Percentiles rank a stretch among this genome's conserved stretches.
Evolutionary conservation across 371 early-diverging fungal species (phyloP).

Genomic region (Blakeslea trispora): DNA sequence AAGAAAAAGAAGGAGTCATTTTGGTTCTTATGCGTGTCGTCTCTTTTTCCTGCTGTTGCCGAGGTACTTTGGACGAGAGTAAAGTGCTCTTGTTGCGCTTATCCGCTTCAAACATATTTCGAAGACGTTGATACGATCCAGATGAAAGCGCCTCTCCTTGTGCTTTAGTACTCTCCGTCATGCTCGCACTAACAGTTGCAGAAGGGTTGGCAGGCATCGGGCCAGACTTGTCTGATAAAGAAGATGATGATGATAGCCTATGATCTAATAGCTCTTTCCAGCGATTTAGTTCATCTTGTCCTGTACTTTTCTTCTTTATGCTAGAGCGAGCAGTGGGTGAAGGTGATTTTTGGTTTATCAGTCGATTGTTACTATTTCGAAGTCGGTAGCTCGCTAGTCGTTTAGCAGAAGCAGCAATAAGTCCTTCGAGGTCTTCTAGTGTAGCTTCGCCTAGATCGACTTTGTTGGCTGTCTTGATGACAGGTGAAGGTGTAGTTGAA

Average conservation of each 20-base stretch:
- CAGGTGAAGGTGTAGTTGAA: slow-evolving; percentile 5
- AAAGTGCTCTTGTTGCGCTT: slow-evolving; percentile 8
- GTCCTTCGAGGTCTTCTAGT: slow-evolving; percentile 44
- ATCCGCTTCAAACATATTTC: slow-evolving; percentile 25
- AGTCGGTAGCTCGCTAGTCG: slow-evolving; percentile 42
- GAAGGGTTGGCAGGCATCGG: too few relatives aligned
- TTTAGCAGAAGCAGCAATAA: slow-evolving; percentile 53
- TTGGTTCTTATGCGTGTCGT: neutral
- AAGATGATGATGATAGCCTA: neutral
- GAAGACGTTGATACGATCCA: slow-evolving; percentile 25
- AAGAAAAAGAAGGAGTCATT: slow-evolving; percentile 6
- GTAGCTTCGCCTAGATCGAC: slow-evolving; percentile 43
- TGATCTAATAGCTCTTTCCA: slow-evolving; percentile 20
- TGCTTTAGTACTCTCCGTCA: neutral
- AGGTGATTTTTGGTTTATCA: neutral
- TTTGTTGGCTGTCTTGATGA: slow-evolving; percentile 3
- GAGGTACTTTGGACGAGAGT: slow-evolving; percentile 16
- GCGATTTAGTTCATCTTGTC: slow-evolving; percentile 12
- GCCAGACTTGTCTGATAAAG: neutral
- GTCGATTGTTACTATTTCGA: slow-evolving; percentile 12
- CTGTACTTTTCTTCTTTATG: slow-evolving; percentile 1
- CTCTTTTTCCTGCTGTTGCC: neutral
- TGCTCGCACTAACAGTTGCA: neutral
- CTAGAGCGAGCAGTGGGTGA: neutral
- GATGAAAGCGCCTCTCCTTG: slow-evolving; percentile 18